Base-by-base conservation (phyloP, 768 basidiomycete genomes). In the Strobilomyces dryophilus region DNA sequence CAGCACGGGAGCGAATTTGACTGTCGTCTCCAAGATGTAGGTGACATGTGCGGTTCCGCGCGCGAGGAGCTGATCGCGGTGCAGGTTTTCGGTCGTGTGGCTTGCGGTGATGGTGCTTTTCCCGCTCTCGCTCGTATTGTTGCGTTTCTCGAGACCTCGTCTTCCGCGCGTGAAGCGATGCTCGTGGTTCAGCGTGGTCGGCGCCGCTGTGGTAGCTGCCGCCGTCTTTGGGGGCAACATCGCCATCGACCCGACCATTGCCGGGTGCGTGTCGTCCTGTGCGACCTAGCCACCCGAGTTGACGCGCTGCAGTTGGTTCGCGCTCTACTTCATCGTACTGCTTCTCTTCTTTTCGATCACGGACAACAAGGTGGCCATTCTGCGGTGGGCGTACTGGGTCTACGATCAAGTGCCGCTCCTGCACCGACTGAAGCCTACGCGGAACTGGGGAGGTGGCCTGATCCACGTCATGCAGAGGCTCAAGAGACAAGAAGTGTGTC, bases 41-140 rank as follows among this genome's bases (percentile, higher is more conserved):
- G 73, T 66, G 7, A n/a, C 29, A 8, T 3, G 9, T 21, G 20
- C 9, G 18, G 24, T 4, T 48, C 50, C 41, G 36, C 10, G 20
- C 39, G 32, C 27, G 9, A 41, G 4, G 9, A 35, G 17, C 29
- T 58, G 51, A 59, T n/a, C 8, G 57, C 49, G 15, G 21, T 39
- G 1, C 47, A 82, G 81, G 78, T 87, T 87, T 71, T 80, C 83
- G 5, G 74, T 87, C 6, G 79, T 78, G 14, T 88, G 85, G 83
- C 72, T 87, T 20, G 71, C 77, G 3, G 79, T 84, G 31, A 85
- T 87, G 82, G 62, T 73, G 1, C 65, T 87, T 20, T 89, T 86
- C 59, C 84, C 86, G 0, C 39, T 84, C 15, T 79, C 84, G 3
- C 70, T 82, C 4, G 62, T 87, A 5, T 55, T 87, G 5, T 70